Percentiles rank a stretch among this genome's conserved stretches.
Conservation (phyloP, 768 basidiomycete species). For the Pisolithus orientalis region DNA sequence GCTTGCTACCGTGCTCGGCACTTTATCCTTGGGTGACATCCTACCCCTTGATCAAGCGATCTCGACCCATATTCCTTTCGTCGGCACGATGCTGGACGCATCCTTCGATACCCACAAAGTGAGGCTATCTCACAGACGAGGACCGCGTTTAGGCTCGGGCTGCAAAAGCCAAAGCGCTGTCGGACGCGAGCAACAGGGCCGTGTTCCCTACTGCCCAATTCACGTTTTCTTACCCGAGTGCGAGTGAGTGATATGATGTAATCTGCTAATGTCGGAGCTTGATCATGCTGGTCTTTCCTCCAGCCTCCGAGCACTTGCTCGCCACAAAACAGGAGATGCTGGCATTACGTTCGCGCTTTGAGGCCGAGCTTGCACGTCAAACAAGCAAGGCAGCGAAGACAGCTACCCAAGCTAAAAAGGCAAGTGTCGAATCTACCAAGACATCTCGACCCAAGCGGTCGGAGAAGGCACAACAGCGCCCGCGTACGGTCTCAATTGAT, state of each 20-base stretch:
- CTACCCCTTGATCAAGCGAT: conserved; percentile 76
- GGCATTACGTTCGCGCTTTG: conserved; percentile 59
- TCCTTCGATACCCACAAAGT: conserved; percentile 30
- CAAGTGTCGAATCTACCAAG: conserved; percentile 33
- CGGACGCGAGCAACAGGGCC: conserved; percentile 8
- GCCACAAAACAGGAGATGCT: conserved; percentile 66
- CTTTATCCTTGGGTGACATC: conserved; percentile 59
- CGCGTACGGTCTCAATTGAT: conserved; percentile 27
- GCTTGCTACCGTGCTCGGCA: conserved; percentile 63
- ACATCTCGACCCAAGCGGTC: conserved; percentile 32
- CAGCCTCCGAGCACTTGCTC: conserved; percentile 68
- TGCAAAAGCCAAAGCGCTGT: conserved; percentile 18
- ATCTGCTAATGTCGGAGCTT: conserved; percentile 19
- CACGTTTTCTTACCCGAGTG: conserved; percentile 53
- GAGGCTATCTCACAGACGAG: conserved; percentile 50
- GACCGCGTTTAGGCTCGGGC: conserved; percentile 47
- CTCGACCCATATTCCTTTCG: conserved; percentile 35
- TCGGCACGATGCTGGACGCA: conserved; percentile 30
- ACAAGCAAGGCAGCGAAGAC: conserved; percentile 48
- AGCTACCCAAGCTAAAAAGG: conserved; percentile 46
- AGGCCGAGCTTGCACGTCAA: conserved; percentile 67
- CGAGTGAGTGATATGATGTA: conserved; percentile 55
- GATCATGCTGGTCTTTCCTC: conserved; percentile 21
- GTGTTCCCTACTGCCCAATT: conserved; percentile 51
- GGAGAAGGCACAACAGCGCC: conserved; percentile 34